Evolutionary conservation across 805 yeast species (phyloP), one percentile per base, ranked within the genome.

Genomic region (Komagataella ulmi): DNA sequence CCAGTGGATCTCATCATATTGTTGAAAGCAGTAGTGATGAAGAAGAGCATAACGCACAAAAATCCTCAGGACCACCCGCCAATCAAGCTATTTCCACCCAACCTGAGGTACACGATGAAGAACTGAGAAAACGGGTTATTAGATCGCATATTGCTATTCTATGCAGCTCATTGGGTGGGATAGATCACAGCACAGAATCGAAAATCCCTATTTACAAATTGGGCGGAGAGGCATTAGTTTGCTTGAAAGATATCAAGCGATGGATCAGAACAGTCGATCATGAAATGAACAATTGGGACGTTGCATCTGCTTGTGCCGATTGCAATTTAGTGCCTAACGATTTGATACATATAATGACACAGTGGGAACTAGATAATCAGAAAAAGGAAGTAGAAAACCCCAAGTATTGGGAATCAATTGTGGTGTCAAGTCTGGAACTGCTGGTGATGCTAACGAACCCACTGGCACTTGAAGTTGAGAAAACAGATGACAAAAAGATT

Each of bases 221-320:
- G 2, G 98, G 98, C 8, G 88, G 84, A 54, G 97, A 91, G 60
- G 95, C 95, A 2, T 64, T 79, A 52, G 89, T 89, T 0, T 88
- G 97, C 66, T 67, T 93, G 36, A 83, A 85, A 58, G 99, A 93
- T 66, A 66, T 93, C 55, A 88, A 88, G 62, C 74, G 85, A 58
- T 91, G 98, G 97, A 76, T 93, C 51, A 81, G 80, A 57, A 73
- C 84, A 1, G 90, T 87, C 48, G 98, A 91, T 64, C 93, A 87
- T 52, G 74, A 74, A 46, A 74, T 79, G 50, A 73, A 78, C 51
- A 72, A 82, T 14, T 83, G 81, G 73, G 88, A 84, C 54, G 97
- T 91, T 4, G 95, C 96, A 0, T 73, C 86, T 50, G 96, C 96
- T 0, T 83, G 95, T 55, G 85, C 88, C 4, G 91, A 86, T 51